Conservation (phyloP, 2,329 filamentous ascomycete genomes). For the Pseudogymnoascus sp. region DNA sequence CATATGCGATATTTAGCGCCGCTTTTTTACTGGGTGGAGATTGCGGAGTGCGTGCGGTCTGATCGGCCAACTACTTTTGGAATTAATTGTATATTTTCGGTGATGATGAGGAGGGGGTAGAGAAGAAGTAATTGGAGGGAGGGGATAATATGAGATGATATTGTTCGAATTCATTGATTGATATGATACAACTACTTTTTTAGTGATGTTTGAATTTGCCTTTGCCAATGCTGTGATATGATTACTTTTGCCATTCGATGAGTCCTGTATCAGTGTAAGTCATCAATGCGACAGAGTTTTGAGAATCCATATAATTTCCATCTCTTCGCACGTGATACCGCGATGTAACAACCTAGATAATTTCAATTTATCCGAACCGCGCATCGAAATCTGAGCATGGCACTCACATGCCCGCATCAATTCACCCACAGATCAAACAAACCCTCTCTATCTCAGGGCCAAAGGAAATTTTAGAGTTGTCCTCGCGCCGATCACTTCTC, state of each 20-base stretch:
- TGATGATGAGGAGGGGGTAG: neutral
- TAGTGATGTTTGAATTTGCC: neutral
- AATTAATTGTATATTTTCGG: neutral
- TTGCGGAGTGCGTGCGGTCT: constrained; percentile 5
- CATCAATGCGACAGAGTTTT: neutral
- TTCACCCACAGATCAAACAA: neutral
- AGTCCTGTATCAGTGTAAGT: neutral
- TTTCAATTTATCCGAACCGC: neutral
- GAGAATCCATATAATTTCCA: neutral
- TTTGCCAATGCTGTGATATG: neutral
- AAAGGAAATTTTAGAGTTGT: neutral
- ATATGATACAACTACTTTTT: neutral
- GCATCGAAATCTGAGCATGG: neutral
- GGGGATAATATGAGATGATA: neutral
- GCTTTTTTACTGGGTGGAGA: neutral
- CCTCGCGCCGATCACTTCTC: neutral
- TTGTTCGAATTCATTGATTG: neutral
- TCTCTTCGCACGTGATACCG: neutral
- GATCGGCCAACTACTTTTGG: neutral
- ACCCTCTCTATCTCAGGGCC: neutral
- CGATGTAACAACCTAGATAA: neutral
- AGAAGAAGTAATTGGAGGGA: neutral
- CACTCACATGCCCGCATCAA: neutral
- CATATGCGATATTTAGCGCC: constrained; percentile 8
- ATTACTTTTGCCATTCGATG: neutral